phyloP scores from a whole-genome alignment of 192 early-diverging fungal genomes.

The Gryganskiella cystojenkinii region DNA sequence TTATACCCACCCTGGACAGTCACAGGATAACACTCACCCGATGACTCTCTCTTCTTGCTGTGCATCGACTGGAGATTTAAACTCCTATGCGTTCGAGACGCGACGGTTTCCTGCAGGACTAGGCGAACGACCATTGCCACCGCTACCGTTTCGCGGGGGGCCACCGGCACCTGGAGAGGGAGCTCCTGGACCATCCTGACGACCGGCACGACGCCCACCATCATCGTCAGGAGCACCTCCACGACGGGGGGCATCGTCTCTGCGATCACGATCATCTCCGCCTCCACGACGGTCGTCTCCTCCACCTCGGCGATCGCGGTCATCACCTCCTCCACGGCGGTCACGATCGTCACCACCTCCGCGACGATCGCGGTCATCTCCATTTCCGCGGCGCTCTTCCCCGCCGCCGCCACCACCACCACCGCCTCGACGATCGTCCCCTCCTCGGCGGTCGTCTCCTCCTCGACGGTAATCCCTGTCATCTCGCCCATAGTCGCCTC shows the following conservation, averaged over 20 bases:
- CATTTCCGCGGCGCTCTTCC: conserved; percentile 4
- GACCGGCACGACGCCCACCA: too few species aligned
- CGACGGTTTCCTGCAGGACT: conserved; percentile 17
- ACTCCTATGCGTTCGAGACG: conserved; percentile 11
- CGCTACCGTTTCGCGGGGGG: too few species aligned
- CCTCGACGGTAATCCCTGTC: conserved; percentile 13
- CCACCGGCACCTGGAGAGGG: conserved; percentile 9
- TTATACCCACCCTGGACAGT: too few species aligned
- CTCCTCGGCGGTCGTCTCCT: conserved; percentile 17
- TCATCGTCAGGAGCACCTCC: too few species aligned
- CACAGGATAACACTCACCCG: too few species aligned
- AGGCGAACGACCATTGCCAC: conserved; percentile 8
- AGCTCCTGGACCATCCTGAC: neutral
- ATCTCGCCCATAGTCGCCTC: conserved; percentile 8
- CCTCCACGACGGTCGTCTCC: too few species aligned
- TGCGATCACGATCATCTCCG: too few species aligned
- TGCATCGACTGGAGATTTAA: too few species aligned
- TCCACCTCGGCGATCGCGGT: too few species aligned
- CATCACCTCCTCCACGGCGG: conserved; percentile 5
- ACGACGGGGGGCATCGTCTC: too few species aligned
- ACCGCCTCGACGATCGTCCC: conserved; percentile 1
- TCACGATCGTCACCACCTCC: neutral
- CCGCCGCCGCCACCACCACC: conserved; percentile 6
- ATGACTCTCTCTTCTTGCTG: neutral
- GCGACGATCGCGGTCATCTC: too few species aligned